Percentiles rank a stretch among this genome's conserved stretches.
Evolutionary conservation across 108 stramenopile genomes (phyloP).

Genomic region (Hondaea fermentalgiana): DNA sequence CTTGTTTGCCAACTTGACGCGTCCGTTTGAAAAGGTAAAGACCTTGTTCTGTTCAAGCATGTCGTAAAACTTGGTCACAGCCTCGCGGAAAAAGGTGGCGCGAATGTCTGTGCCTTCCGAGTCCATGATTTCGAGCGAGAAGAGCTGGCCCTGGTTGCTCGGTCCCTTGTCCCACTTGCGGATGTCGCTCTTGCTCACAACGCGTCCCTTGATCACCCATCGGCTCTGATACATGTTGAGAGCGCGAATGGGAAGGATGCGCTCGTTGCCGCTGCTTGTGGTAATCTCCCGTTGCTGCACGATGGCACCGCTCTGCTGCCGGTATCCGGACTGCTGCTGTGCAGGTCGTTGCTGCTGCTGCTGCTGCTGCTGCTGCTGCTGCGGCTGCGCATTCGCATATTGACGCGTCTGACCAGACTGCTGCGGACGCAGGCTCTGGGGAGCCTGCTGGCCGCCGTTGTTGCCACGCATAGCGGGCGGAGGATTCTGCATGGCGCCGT

Average conservation of each 20-base stretch:
- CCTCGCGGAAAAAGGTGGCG: conserved; percentile 48
- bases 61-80: conserved; percentile 17
- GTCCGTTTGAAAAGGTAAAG: not conserved
- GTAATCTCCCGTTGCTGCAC: not conserved
- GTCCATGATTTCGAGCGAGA: conserved; percentile 47
- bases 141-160: conserved; percentile 44
- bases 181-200: conserved; percentile 46
- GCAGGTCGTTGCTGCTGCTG: not conserved
- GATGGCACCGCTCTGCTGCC: not conserved
- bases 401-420: not conserved
- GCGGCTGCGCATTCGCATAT: not conserved
- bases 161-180: conserved; percentile 37
- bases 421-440: not conserved
- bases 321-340: not conserved
- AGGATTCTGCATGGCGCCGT: not conserved
- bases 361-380: not conserved
- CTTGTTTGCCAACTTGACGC: conserved; percentile 25
- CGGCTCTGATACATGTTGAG: conserved; percentile 51
- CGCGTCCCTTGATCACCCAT: conserved; percentile 34
- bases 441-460: not conserved
- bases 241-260: conserved; percentile 31
- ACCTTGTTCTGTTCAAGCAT: not conserved
- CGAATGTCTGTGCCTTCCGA: conserved; percentile 46
- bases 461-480: not conserved
- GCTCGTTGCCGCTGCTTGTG: not conserved